A percentile compares a stretch with the other conserved stretches of the same genome.
These are phyloP conservation scores for Trypanosoma avium DNA, from an alignment of 208 protist genomes.

Conservation along the genomic window DNA sequence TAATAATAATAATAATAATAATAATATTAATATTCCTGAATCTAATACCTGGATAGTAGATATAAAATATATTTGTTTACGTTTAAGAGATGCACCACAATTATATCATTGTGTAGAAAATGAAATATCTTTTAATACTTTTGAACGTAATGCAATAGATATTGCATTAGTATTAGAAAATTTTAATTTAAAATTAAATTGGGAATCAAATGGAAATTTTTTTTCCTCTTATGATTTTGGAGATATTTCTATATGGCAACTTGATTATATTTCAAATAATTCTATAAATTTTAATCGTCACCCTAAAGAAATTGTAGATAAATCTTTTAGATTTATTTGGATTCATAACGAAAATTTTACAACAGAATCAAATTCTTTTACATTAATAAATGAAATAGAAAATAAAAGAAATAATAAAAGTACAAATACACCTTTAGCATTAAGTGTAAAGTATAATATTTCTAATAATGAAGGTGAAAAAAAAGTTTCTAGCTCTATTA, in stretches of 20 bases:
- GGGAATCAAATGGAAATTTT: constrained; percentile 18
- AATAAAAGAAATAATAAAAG: neutral
- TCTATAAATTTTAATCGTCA: constrained; percentile 2
- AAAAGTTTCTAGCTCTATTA: neutral
- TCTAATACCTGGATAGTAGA: constrained; percentile 18
- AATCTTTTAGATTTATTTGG: constrained; percentile 22
- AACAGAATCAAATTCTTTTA: no score
- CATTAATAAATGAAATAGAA: neutral
- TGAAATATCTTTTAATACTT: neutral
- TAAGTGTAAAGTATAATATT: neutral
- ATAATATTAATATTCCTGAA: neutral
- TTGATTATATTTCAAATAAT: neutral
- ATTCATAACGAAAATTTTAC: constrained; percentile 2
- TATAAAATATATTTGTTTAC: constrained; percentile 11
- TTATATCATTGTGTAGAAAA: constrained; percentile 4
- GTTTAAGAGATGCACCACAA: constrained; percentile 9
- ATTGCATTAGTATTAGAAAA: constrained; percentile 15
- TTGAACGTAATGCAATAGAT: constrained; percentile 20
- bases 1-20: no score
- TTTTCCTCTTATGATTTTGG: constrained; percentile 1
- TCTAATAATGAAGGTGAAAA: neutral
- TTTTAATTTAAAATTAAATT: constrained; percentile 12
- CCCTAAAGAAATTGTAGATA: constrained; percentile 3
- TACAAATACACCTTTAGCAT: neutral
- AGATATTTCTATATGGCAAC: constrained; percentile 19